Percentiles rank a stretch among this genome's conserved stretches.
Evolutionary conservation across 768 basidiomycete genomes (phyloP).

Genomic region (Podaxis sp.): DNA sequence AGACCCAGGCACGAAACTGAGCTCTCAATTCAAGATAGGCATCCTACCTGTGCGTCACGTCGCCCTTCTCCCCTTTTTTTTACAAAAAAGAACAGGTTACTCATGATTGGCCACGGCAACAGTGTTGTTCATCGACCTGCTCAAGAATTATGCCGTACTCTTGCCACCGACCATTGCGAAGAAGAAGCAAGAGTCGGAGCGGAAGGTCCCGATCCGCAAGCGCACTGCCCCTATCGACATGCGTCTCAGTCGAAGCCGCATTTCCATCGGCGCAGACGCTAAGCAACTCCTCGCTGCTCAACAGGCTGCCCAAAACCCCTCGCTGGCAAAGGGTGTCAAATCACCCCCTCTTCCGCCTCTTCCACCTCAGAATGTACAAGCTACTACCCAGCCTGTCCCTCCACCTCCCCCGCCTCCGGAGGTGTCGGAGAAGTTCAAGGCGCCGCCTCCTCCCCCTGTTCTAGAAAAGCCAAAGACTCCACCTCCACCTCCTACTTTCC

Average conservation of each 20-base stretch:
- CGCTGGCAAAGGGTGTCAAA: slow-evolving; percentile 29
- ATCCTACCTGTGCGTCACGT: slow-evolving; percentile 60
- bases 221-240: slow-evolving; percentile 87
- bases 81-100: background rate
- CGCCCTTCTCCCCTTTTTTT: background rate
- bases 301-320: slow-evolving; percentile 53
- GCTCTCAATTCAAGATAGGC: slow-evolving; percentile 86
- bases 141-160: slow-evolving; percentile 69
- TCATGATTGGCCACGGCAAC: background rate
- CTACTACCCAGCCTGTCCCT: slow-evolving; percentile 14
- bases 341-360: slow-evolving; percentile 25
- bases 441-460: slow-evolving; percentile 17
- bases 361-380: slow-evolving; percentile 24
- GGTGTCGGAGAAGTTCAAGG: slow-evolving; percentile 13
- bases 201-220: slow-evolving; percentile 78
- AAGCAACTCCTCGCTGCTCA: slow-evolving; percentile 71
- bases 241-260: slow-evolving; percentile 74
- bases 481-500: slow-evolving; percentile 24
- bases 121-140: slow-evolving; percentile 84
- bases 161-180: slow-evolving; percentile 78
- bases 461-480: slow-evolving; percentile 28
- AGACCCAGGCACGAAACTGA: slow-evolving; percentile 81
- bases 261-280: slow-evolving; percentile 67
- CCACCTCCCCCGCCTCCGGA: slow-evolving; percentile 28
- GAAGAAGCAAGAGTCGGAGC: slow-evolving; percentile 85